phyloP scores from a whole-genome alignment of 2,329 filamentous ascomycete species.

The Pestalotiopsis sp. region DNA sequence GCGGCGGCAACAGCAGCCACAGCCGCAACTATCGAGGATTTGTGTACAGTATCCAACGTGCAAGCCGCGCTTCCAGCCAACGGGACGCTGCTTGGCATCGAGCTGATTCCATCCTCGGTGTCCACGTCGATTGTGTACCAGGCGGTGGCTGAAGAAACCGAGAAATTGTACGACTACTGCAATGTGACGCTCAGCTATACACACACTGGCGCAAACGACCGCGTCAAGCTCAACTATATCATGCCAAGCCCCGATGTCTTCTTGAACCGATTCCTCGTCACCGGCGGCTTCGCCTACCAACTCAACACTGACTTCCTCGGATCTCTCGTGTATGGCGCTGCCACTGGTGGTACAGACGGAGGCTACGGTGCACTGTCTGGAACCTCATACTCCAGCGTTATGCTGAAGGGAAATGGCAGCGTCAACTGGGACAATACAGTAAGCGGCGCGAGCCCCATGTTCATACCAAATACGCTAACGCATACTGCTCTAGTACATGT shows the following conservation, averaged over 20 bases:
- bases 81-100: conserved; percentile 42
- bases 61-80: conserved; percentile 44
- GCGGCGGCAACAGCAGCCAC: conserved; percentile 20
- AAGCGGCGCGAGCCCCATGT: neutral
- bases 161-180: conserved; percentile 21
- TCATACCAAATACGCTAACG: neutral
- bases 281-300: neutral
- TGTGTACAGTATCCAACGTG: conserved; percentile 46
- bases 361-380: conserved; percentile 12
- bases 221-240: conserved; percentile 21
- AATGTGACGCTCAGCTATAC: conserved; percentile 7
- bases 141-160: conserved; percentile 30
- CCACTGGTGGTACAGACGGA: conserved; percentile 5
- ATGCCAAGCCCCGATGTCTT: conserved; percentile 31
- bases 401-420: conserved; percentile 3
- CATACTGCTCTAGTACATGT: conserved; percentile 35
- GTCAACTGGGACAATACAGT: conserved; percentile 26
- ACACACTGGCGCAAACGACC: conserved; percentile 13
- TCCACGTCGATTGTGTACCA: conserved; percentile 42
- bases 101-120: conserved; percentile 42
- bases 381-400: neutral
- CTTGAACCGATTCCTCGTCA: conserved; percentile 33
- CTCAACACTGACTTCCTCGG: conserved; percentile 9
- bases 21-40: conserved; percentile 38
- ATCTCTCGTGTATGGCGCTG: conserved; percentile 9